Conservation (phyloP, 192 early-diverging fungal genomes). For the Phlyctochytrium planicorne region DNA sequence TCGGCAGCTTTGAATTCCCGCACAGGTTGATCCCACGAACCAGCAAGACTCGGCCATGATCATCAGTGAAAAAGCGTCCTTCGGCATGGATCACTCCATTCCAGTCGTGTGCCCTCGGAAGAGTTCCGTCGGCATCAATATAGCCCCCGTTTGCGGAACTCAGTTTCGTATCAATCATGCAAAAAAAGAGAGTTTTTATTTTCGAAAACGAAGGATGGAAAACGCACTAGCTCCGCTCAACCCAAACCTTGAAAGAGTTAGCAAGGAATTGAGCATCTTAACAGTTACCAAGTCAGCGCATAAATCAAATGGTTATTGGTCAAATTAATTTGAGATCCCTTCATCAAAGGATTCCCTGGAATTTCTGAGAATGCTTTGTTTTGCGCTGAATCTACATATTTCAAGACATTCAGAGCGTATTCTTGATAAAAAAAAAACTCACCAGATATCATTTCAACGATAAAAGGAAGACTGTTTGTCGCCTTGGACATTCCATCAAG, state of each 20-base stretch:
- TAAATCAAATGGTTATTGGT: constrained; percentile 87
- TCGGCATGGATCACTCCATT: not conserved
- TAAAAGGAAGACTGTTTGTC: constrained; percentile 61
- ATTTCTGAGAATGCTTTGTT: constrained; percentile 45
- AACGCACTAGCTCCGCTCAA: no score
- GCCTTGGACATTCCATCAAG: constrained; percentile 72
- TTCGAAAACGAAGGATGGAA: no score
- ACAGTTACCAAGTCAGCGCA: constrained; percentile 80
- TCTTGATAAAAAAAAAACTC: not conserved
- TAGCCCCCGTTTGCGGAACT: not conserved
- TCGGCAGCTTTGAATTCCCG: constrained; percentile 76
- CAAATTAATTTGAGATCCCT: constrained; percentile 70
- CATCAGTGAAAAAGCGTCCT: constrained; percentile 33
- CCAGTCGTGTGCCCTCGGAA: constrained; percentile 20
- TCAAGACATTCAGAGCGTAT: not conserved
- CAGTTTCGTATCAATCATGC: no score
- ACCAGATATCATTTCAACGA: constrained; percentile 77
- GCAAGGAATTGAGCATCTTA: no score
- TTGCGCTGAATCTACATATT: constrained; percentile 24
- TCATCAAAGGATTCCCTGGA: constrained; percentile 69
- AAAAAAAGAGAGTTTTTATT: no score
- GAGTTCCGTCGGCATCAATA: not conserved
- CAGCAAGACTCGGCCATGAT: constrained; percentile 34
- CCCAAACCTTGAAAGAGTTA: no score
- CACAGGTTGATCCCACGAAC: constrained; percentile 76